Conservation (phyloP, 2,329 filamentous ascomycete genomes). For the Colletotrichum sublineola region DNA sequence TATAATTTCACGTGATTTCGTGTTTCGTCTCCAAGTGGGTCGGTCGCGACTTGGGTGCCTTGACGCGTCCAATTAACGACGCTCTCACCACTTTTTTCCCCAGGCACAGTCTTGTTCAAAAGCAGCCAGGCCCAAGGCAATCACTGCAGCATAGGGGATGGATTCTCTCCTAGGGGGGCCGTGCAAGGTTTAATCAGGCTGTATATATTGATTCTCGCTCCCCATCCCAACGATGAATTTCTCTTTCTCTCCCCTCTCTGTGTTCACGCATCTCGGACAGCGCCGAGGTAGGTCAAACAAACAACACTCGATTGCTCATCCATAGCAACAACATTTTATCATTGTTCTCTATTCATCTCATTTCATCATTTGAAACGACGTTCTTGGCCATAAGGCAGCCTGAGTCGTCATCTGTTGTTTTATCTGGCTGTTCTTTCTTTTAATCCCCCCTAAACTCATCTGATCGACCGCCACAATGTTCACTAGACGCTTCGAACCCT, state of each 20-base stretch:
- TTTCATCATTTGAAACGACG: conserved; percentile 1
- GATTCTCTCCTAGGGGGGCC: conserved; percentile 13
- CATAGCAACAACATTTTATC: neutral
- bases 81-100: conserved; percentile 34
- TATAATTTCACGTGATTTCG: conserved; percentile 22
- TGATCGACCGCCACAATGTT: conserved; percentile 58
- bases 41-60: neutral
- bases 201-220: conserved; percentile 39
- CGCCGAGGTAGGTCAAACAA: conserved; percentile 51
- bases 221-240: conserved; percentile 42
- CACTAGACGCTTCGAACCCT: conserved; percentile 59
- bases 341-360: conserved; percentile 7
- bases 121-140: conserved; percentile 31
- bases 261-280: conserved; percentile 41
- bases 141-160: conserved; percentile 23
- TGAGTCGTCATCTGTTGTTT: conserved; percentile 1
- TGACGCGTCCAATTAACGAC: conserved; percentile 39
- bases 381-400: neutral
- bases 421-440: neutral
- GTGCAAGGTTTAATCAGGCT: conserved; percentile 36
- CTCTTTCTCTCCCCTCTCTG: conserved; percentile 9
- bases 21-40: neutral
- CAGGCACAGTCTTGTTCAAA: conserved; percentile 19
- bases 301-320: conserved; percentile 17
- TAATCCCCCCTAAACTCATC: neutral